Conservation (phyloP, 257 asterid species). For the Solanum stenotomum region DNA sequence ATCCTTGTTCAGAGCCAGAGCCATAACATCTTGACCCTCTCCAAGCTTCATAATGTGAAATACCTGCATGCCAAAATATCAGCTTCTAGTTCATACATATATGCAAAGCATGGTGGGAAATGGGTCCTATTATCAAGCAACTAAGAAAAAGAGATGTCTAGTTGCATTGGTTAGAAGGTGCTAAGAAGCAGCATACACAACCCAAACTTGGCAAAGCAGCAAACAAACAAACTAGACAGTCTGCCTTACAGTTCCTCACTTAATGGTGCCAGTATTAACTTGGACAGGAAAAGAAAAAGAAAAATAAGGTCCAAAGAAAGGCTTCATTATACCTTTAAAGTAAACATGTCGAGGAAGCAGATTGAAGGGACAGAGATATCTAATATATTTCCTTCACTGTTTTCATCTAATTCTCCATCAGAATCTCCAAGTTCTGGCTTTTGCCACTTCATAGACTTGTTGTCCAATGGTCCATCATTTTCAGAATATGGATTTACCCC, state of each 20-base stretch:
- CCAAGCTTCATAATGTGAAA: conserved; percentile 56
- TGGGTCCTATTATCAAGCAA: not conserved
- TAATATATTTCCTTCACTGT: conserved; percentile 27
- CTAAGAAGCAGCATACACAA: not conserved
- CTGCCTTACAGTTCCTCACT: not conserved
- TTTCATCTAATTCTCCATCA: conserved; percentile 19
- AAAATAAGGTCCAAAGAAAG: not conserved
- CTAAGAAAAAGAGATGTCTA: not conserved
- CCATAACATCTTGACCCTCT: conserved; percentile 70
- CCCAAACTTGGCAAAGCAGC: not conserved
- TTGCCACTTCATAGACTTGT: conserved; percentile 7
- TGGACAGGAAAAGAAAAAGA: not conserved
- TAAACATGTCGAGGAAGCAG: conserved; percentile 71
- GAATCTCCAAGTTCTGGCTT: conserved; percentile 17
- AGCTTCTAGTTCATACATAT: not conserved
- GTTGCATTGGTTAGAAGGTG: not conserved
- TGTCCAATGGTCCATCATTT: conserved; percentile 35
- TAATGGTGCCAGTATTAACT: not conserved
- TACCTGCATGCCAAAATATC: conserved; percentile 33
- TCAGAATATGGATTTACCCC: conserved; percentile 66
- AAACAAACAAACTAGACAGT: not conserved
- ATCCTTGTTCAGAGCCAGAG: conserved; percentile 71
- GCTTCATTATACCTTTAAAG: conserved; percentile 52
- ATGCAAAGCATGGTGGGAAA: not conserved
- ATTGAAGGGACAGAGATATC: conserved; percentile 66